Evolutionary conservation across 208 protist species (phyloP).

Genomic region (Jaenimonas drosophilae): DNA sequence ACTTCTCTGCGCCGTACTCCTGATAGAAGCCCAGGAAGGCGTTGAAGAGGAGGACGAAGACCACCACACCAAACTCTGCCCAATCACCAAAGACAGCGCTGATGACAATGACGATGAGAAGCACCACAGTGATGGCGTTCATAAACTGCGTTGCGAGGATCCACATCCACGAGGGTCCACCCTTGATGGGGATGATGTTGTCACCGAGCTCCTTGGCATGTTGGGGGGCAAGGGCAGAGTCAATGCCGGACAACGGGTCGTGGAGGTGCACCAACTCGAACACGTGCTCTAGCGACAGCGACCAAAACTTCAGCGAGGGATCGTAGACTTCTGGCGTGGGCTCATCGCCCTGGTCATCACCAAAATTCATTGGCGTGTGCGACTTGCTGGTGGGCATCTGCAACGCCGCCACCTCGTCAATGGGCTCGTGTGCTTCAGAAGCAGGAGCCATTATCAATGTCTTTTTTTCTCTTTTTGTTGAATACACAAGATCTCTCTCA

Average conservation of each 20-base stretch:
- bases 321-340: constrained; percentile 42
- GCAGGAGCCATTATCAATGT: background rate
- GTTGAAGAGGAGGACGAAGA: constrained; percentile 84
- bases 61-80: constrained; percentile 80
- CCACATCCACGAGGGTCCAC: constrained; percentile 49
- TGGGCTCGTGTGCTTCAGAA: background rate
- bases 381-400: background rate
- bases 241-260: constrained; percentile 34
- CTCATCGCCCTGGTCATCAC: constrained; percentile 49
- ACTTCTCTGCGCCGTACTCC: constrained; percentile 80
- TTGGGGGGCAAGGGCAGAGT: constrained; percentile 27
- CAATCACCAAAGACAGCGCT: constrained; percentile 74
- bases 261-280: constrained; percentile 68
- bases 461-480: background rate
- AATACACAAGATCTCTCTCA: too few relatives aligned
- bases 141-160: constrained; percentile 70
- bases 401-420: background rate
- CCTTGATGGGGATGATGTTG: constrained; percentile 75
- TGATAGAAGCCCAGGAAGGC: constrained; percentile 82
- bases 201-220: constrained; percentile 53
- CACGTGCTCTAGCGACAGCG: constrained; percentile 45
- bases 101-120: constrained; percentile 75
- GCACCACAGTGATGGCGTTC: constrained; percentile 81
- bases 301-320: constrained; percentile 61
- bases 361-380: constrained; percentile 29